A percentile compares a stretch with the other conserved stretches of the same genome.
Evolutionary conservation across 805 yeast species (phyloP).

Genomic region (Kazachstania bromeliacearum): DNA sequence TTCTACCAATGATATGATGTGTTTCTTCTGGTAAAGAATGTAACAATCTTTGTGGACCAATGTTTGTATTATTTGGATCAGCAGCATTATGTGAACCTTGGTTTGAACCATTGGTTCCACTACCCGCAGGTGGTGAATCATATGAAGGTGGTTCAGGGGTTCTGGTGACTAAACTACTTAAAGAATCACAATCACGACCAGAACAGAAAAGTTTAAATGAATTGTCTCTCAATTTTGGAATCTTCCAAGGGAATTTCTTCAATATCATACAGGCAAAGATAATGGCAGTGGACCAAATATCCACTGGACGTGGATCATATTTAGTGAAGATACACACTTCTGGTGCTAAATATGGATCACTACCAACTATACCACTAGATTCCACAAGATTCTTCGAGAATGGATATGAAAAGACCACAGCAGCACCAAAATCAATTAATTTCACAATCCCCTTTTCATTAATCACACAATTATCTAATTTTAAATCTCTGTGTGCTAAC

Average conservation of each 20-base stretch:
- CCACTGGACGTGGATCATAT: constrained; percentile 89
- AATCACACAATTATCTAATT: constrained; percentile 87
- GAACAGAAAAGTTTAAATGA: constrained; percentile 78
- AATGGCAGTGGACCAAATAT: constrained; percentile 87
- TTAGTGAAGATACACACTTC: constrained; percentile 77
- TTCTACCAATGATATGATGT: constrained; percentile 55
- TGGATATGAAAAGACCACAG: constrained; percentile 86
- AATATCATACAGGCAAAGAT: constrained; percentile 87
- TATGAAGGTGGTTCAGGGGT: constrained; percentile 41
- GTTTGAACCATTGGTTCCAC: constrained; percentile 4
- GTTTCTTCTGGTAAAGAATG: constrained; percentile 64
- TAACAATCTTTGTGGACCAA: constrained; percentile 64
- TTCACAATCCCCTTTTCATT: constrained; percentile 75
- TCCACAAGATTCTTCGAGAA: constrained; percentile 63
- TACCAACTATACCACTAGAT: constrained; percentile 78
- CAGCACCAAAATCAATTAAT: constrained; percentile 87
- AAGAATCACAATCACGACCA: constrained; percentile 56
- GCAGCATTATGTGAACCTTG: constrained; percentile 22
- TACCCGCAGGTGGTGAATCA: constrained; percentile 12
- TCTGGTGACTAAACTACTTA: constrained; percentile 50
- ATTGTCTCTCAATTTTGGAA: constrained; percentile 71
- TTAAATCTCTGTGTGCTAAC: constrained; percentile 83
- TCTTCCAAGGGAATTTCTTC: constrained; percentile 91
- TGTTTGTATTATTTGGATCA: constrained; percentile 51
- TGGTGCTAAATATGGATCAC: constrained; percentile 87